Percentiles rank a stretch among this genome's conserved stretches.
Evolutionary conservation across 768 basidiomycete genomes (phyloP).

Genomic region (Amanita rubescens): DNA sequence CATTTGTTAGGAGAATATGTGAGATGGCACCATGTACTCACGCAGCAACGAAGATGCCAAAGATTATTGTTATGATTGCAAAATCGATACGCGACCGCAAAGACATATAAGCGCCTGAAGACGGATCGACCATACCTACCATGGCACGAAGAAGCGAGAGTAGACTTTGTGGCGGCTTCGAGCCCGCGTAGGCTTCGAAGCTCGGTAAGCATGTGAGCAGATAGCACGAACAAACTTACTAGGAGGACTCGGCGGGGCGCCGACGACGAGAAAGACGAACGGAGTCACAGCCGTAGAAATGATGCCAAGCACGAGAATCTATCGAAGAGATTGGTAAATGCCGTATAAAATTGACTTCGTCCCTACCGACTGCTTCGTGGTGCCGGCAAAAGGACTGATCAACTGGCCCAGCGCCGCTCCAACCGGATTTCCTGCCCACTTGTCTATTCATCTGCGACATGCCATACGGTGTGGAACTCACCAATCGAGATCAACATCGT

Average conservation of each 20-base stretch:
- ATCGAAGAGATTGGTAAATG: not conserved
- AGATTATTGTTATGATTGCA: conserved; percentile 45
- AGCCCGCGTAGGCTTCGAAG: conserved; percentile 54
- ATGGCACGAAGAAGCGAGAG: conserved; percentile 47
- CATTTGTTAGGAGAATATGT: not conserved
- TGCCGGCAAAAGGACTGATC: conserved; percentile 53
- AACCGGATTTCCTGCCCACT: conserved; percentile 59
- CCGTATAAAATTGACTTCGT: not conserved
- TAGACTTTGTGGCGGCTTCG: conserved; percentile 49
- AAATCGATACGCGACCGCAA: conserved; percentile 66
- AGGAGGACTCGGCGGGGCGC: conserved; percentile 68
- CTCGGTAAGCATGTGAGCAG: conserved; percentile 9
- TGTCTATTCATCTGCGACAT: not conserved
- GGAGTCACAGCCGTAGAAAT: conserved; percentile 59
- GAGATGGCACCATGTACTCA: conserved; percentile 25
- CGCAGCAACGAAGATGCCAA: conserved; percentile 61
- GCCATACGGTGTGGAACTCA: conserved; percentile 14
- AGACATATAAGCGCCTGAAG: conserved; percentile 50
- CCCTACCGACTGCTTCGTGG: conserved; percentile 52
- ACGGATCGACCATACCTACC: conserved; percentile 30
- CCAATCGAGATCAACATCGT: conserved; percentile 54
- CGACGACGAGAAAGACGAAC: conserved; percentile 47
- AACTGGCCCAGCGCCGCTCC: conserved; percentile 71
- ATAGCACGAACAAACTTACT: conserved; percentile 36
- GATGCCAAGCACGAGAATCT: conserved; percentile 70